Conservation (phyloP, 1,284 basidiomycete genomes). For the Pisolithus thermaeus region DNA sequence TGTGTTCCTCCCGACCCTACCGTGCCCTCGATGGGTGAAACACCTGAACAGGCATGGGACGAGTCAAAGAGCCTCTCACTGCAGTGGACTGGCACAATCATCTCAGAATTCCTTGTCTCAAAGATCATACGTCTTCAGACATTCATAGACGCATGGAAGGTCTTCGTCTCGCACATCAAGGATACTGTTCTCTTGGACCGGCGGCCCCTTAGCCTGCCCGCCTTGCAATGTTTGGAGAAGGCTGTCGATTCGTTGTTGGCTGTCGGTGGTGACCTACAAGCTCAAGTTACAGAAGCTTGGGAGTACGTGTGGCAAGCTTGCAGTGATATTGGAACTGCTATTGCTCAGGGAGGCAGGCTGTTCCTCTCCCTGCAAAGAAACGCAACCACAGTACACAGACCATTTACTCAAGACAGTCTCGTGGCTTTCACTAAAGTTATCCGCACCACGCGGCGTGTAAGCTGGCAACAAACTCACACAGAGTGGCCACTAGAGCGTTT, state of each 20-base stretch:
- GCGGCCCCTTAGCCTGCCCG: conserved; percentile 68
- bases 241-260: conserved; percentile 54
- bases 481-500: conserved; percentile 66
- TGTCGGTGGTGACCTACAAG: conserved; percentile 35
- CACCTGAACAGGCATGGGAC: conserved; percentile 59
- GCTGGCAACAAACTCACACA: conserved; percentile 39
- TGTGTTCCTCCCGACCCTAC: conserved; percentile 22
- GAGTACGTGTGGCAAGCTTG: conserved; percentile 70
- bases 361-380: conserved; percentile 22
- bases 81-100: conserved; percentile 78
- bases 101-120: conserved; percentile 70
- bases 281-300: conserved; percentile 45
- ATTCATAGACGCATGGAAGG: conserved; percentile 67
- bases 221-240: conserved; percentile 76
- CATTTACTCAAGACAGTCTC: conserved; percentile 86
- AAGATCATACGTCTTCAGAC: conserved; percentile 70
- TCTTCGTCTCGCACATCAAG: conserved; percentile 65
- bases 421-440: conserved; percentile 75
- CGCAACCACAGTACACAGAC: conserved; percentile 25
- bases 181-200: conserved; percentile 67
- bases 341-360: conserved; percentile 31
- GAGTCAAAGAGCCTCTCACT: conserved; percentile 86
- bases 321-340: conserved; percentile 56
- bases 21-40: conserved; percentile 13
- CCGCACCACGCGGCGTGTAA: conserved; percentile 49